Evolutionary conservation across 331 rosid species (phyloP).

Genomic region (Saraca asoca): DNA sequence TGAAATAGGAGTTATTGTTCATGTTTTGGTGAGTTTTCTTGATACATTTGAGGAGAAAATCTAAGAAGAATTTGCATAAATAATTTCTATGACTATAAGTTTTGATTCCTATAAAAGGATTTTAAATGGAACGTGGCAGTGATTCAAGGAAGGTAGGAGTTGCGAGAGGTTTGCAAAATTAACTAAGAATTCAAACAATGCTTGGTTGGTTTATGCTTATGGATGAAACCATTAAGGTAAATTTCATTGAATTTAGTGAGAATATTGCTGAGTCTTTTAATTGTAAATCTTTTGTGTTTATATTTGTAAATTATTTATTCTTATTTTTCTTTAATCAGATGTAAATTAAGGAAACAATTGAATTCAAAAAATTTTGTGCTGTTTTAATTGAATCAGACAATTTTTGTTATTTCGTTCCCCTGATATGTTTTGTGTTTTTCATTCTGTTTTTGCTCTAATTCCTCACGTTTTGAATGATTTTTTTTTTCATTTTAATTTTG

Average conservation of each 20-base stretch:
- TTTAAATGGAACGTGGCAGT: slow-evolving; percentile 64
- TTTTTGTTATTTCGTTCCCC: too few relatives aligned
- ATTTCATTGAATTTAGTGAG: slow-evolving; percentile 59
- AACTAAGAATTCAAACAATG: slow-evolving; percentile 62
- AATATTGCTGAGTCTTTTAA: too few relatives aligned
- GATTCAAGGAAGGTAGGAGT: slow-evolving; percentile 51
- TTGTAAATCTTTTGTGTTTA: too few relatives aligned
- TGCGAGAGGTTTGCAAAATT: slow-evolving; percentile 55
- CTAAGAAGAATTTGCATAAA: slow-evolving; percentile 45
- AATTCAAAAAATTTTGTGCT: too few relatives aligned
- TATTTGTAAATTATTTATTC: too few relatives aligned
- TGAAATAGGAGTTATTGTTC: slow-evolving; percentile 57
- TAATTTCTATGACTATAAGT: slow-evolving; percentile 50
- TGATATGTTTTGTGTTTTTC: too few relatives aligned
- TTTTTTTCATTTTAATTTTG: too few relatives aligned
- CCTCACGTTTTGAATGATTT: too few relatives aligned
- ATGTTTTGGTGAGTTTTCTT: slow-evolving; percentile 53
- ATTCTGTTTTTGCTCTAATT: too few relatives aligned
- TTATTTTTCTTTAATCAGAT: too few relatives aligned
- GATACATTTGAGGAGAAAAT: slow-evolving; percentile 58
- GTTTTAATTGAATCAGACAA: too few relatives aligned
- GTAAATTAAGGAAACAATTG: too few relatives aligned
- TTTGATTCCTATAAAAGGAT: slow-evolving; percentile 49
- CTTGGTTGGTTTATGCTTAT: slow-evolving; percentile 79
- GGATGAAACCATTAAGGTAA: slow-evolving; percentile 66